Evolutionary conservation across 2,329 filamentous ascomycete genomes (phyloP).

Genomic region (Trichophaea hybrida): DNA sequence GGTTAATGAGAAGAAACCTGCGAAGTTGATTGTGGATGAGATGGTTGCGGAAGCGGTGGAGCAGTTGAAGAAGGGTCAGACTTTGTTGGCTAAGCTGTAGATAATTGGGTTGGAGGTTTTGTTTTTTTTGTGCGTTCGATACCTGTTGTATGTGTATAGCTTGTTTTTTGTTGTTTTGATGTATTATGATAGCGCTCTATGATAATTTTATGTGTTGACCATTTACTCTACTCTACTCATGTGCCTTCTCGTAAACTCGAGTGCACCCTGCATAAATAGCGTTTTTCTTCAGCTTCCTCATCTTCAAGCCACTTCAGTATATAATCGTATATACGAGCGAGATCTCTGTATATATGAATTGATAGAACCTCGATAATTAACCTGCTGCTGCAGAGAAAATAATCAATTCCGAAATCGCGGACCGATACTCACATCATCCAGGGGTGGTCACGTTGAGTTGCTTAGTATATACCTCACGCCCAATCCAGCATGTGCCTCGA

Average conservation of each 20-base stretch:
- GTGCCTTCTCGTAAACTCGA: too few relatives aligned
- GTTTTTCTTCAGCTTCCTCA: too few relatives aligned
- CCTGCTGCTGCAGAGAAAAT: too few relatives aligned
- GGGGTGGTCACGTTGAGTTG: background rate
- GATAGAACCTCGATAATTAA: too few relatives aligned
- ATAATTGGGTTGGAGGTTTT: background rate
- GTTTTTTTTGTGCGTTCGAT: background rate
- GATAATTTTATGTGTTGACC: background rate
- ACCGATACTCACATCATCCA: too few relatives aligned
- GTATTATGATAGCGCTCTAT: background rate
- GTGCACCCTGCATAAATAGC: too few relatives aligned
- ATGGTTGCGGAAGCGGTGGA: conserved; percentile 69
- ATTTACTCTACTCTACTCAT: too few relatives aligned
- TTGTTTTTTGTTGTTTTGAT: background rate
- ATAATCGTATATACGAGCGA: too few relatives aligned
- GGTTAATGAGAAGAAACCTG: conserved; percentile 79
- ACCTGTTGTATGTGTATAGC: background rate
- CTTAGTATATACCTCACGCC: too few relatives aligned
- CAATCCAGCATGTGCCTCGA: background rate
- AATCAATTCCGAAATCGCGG: too few relatives aligned
- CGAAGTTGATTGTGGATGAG: conserved; percentile 88
- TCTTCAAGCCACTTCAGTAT: too few relatives aligned
- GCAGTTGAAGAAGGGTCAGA: conserved; percentile 53
- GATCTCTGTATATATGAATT: too few relatives aligned
- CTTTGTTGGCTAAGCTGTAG: conserved; percentile 56